Base-by-base conservation (phyloP, 345 rosid species). In the Cardamine chenopodiifolia region DNA sequence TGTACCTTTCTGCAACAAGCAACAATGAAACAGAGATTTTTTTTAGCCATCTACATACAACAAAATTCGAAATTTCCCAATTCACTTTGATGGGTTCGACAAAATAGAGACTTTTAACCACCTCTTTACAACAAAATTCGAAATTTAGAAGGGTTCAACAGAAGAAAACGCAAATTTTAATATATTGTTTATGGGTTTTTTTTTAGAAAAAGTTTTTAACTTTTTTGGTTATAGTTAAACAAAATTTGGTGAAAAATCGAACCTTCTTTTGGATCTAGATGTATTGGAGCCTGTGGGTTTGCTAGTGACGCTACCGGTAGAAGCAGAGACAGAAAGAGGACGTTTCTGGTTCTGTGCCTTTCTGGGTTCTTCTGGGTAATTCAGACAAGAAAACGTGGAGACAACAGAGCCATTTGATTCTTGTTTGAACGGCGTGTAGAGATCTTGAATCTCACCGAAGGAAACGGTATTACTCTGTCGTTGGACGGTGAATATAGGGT, bases 181-280 rank as follows among this genome's bases (percentile, higher is more conserved):
- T n/a, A 32, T 14, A 22, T 0, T 31, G 2, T 32, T 71, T 3
- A 20, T 48, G 76, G 60, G 53, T 39, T 72, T 20, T n/a, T n/a
- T n/a, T n/a, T n/a, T n/a, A n/a, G 1, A 50, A 31, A 67, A 59
- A 61, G 44, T 7, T 32, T 61, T 0, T 3, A 39, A 37, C 32
- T 50, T 50, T 40, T 1, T 29, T 7, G 15, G 42, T 55, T 20
- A 3, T 19, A 29, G 28, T 0, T 28, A 6, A 57, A 18, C 1
- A 11, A 34, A 50, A 17, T 17, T 7, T 45, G 4, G 17, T 23
- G 15, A 34, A 31, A 25, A 14, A 34, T 14, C 66, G 34, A 72
- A 92, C 99, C 97, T 90, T 88, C 91, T 88, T 82, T 92, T 96
- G 70, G 99, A 86, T 81, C 97, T 82, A 77, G 89, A 80, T 48